A percentile compares a stretch with the other conserved stretches of the same genome.
Evolutionary conservation across 129 eudicot genomes (phyloP).

Genomic region (Flaveria bidentis): DNA sequence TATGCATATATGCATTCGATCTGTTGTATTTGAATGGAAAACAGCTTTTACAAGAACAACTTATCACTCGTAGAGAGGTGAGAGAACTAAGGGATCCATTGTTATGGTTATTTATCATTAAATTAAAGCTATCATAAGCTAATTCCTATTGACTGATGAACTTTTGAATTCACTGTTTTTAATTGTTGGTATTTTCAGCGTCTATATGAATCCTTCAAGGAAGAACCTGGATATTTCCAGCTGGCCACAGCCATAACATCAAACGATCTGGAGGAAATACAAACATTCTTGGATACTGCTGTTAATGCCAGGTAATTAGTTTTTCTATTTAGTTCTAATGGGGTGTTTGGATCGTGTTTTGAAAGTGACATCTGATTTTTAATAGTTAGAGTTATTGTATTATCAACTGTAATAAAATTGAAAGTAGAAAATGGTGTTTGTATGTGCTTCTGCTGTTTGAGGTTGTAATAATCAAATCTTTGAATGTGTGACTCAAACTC

Average conservation of each 20-base stretch:
- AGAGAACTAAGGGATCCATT: not conserved
- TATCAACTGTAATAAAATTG: not conserved
- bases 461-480: not conserved
- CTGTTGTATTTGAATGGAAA: constrained; percentile 73
- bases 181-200: constrained; percentile 41
- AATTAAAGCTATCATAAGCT: not conserved
- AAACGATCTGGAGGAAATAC: constrained; percentile 88
- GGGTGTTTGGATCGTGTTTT: not conserved
- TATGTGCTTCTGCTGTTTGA: not conserved
- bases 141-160: not conserved
- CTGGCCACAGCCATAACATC: constrained; percentile 45
- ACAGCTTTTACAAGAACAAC: constrained; percentile 85
- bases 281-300: constrained; percentile 76
- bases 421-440: not conserved
- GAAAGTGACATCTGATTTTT: not conserved
- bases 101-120: not conserved
- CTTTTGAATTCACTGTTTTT: not conserved
- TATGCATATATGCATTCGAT: constrained; percentile 87
- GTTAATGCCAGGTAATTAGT: constrained; percentile 66
- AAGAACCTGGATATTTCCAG: constrained; percentile 55
- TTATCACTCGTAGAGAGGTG: constrained; percentile 77
- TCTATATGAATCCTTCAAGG: constrained; percentile 75
- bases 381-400: not conserved
- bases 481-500: not conserved
- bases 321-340: constrained; percentile 1